Evolutionary conservation across 2,329 filamentous ascomycete genomes (phyloP).

Genomic region (Colletotrichum sp.): DNA sequence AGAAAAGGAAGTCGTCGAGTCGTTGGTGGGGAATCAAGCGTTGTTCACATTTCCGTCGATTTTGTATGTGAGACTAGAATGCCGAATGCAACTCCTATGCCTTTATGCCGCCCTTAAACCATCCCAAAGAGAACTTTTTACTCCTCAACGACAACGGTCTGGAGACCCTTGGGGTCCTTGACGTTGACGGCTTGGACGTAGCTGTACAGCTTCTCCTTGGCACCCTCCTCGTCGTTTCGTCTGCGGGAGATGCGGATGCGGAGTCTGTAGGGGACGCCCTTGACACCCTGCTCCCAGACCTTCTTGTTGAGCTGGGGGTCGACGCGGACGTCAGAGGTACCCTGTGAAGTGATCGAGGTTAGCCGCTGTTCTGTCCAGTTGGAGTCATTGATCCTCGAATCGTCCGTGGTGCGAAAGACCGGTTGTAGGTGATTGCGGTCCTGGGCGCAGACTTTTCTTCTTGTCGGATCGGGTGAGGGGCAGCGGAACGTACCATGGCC

Average conservation of each 20-base stretch:
- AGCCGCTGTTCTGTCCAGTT: constrained; percentile 11
- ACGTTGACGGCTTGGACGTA: constrained; percentile 99
- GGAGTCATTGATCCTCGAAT: background rate
- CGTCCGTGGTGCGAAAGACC: background rate
- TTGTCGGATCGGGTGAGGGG: background rate
- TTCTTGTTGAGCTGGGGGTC: constrained; percentile 99
- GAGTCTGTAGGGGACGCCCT: constrained; percentile 97
- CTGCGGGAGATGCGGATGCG: constrained; percentile 98
- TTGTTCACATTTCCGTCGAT: constrained; percentile 25
- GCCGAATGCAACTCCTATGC: constrained; percentile 53
- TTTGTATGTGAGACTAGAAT: constrained; percentile 38
- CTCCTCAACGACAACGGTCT: constrained; percentile 86
- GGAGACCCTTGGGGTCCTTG: constrained; percentile 98
- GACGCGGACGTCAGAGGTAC: constrained; percentile 94
- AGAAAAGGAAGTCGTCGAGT: constrained; percentile 18
- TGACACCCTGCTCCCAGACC: constrained; percentile 99
- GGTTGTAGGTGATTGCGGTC: background rate
- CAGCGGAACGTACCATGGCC: constrained; percentile 82
- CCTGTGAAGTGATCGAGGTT: constrained; percentile 58
- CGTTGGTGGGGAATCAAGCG: constrained; percentile 25
- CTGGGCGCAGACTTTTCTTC: background rate
- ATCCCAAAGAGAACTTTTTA: constrained; percentile 52
- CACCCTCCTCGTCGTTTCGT: constrained; percentile 99
- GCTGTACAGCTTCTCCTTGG: constrained; percentile 99
- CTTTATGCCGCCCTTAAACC: constrained; percentile 46